These are phyloP conservation scores for Sicyos edulis DNA, from an alignment of 306 rosid genomes.

Conservation along the genomic window DNA sequence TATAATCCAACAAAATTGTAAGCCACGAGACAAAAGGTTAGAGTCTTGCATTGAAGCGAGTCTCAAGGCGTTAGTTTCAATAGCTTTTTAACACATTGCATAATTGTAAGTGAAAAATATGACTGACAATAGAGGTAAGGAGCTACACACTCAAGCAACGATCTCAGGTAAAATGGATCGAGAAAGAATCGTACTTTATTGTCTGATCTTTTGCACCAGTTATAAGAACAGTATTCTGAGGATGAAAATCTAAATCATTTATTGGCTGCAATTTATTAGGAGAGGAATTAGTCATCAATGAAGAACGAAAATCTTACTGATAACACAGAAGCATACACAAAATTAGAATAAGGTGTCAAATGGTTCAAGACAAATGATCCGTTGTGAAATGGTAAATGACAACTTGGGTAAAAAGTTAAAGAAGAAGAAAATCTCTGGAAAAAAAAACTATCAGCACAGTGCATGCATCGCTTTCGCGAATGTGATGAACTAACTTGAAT, in stretches of 20 bases:
- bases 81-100: no score
- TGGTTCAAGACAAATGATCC: neutral
- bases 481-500: conserved; percentile 39
- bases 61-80: no score
- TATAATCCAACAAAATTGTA: no score
- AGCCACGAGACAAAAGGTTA: no score
- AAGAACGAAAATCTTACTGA: neutral
- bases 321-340: neutral
- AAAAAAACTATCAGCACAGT: neutral
- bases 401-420: neutral
- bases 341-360: no score
- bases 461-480: neutral
- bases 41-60: no score
- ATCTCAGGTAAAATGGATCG: conserved; percentile 12
- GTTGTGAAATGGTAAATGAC: neutral
- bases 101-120: neutral
- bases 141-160: neutral
- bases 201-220: conserved; percentile 90
- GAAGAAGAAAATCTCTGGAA: neutral
- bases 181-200: conserved; percentile 55
- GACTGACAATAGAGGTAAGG: neutral
- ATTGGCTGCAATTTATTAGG: conserved; percentile 59
- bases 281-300: conserved; percentile 22
- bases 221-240: conserved; percentile 68
- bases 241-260: conserved; percentile 94